These are phyloP conservation scores for Fusarium napiforme DNA, from an alignment of 2,329 filamentous ascomycete species.

Conservation along the genomic window DNA sequence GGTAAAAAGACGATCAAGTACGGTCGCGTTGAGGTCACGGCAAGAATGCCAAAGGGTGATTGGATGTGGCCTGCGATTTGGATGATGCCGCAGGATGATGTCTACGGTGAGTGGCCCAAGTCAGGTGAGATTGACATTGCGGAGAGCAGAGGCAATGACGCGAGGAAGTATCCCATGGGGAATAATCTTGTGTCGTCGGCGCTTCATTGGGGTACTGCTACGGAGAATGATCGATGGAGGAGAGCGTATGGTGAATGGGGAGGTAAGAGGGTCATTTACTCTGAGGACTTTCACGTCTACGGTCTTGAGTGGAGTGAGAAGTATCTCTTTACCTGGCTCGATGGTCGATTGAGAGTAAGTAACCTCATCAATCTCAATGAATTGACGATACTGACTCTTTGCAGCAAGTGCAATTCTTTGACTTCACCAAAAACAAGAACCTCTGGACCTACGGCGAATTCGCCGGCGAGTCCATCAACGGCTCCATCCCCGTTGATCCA, in stretches of 20 bases:
- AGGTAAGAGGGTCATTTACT: constrained; percentile 50
- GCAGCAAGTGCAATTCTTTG: constrained; percentile 43
- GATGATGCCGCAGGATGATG: constrained; percentile 56
- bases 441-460: constrained; percentile 53
- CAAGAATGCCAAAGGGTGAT: constrained; percentile 63
- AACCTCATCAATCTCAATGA: accelerated
- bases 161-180: constrained; percentile 44
- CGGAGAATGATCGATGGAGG: constrained; percentile 46
- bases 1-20: constrained; percentile 60
- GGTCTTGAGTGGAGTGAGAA: constrained; percentile 63
- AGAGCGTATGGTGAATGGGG: constrained; percentile 46
- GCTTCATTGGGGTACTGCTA: constrained; percentile 57
- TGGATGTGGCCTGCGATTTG: constrained; percentile 66
- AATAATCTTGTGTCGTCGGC: constrained; percentile 54
- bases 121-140: constrained; percentile 66
- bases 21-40: constrained; percentile 63
- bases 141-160: constrained; percentile 61
- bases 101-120: constrained; percentile 62
- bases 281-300: constrained; percentile 59
- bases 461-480: constrained; percentile 52
- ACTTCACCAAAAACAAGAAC: constrained; percentile 50
- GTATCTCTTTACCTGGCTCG: constrained; percentile 63
- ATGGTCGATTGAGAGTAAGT: constrained; percentile 54
- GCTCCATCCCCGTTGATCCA: constrained; percentile 55
- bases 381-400: neutral